Evolutionary conservation across 164 flowering plant genomes (phyloP), one percentile per base, ranked within the genome.

Genomic region (Piper longum): DNA sequence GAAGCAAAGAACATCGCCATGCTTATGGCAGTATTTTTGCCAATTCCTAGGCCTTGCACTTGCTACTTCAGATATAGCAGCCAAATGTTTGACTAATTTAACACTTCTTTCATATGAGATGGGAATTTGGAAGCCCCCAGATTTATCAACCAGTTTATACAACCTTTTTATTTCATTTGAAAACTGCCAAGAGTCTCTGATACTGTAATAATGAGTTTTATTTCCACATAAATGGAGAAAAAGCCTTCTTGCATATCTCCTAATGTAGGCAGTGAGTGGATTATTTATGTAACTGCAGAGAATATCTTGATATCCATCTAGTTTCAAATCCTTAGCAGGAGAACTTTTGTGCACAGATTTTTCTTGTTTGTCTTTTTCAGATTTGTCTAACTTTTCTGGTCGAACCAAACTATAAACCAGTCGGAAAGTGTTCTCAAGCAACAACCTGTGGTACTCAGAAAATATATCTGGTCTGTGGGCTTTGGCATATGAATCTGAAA

Each of bases 281-380:
- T 91, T 95, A 73, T 84, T 95, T 71, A 95, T 91, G 62, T 95
- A 95, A 69, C 86, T 87, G 81, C 99, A 95, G 43, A 95, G 86
- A 70, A 89, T 91, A 85, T 95, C 99, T 76, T 95, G 99, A 80
- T 88, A 91, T 2, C 91, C 96, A 67, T 95, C 99, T 36, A 95
- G 76, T 80, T 95, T 95, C 85, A 95, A 78, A 70, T 95, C 99
- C 75, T 87, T 95, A n/a, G 68, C 70, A 64, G 79, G 69, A 36
- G 85, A 67, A 9, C 67, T 45, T 76, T 76, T 87, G 78, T 69
- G 72, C n/a, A 76, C 75, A 41, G 62, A 43, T 42, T 60, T 60
- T 16, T 41, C 62, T 14, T 60, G 62, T 76, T 81, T 92, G 48
- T 93, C 98, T 74, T 87, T 91, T 64, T 95, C 97, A 70, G 75